phyloP scores from a whole-genome alignment of 495 filamentous ascomycete genomes.

The Thozetella sp. region DNA sequence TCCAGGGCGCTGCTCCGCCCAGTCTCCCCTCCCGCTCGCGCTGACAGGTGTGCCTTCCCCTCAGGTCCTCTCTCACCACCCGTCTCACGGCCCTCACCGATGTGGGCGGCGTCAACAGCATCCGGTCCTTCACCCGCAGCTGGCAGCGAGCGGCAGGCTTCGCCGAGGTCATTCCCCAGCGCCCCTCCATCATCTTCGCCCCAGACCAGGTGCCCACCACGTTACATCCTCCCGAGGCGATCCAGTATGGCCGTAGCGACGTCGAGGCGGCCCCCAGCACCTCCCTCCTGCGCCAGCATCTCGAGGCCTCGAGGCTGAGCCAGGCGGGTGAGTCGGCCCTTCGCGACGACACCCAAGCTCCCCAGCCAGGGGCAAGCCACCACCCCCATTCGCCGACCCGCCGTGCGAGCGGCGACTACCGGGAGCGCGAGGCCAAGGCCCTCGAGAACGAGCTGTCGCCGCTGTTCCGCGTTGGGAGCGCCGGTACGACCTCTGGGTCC shows the following conservation, averaged over 20 bases:
- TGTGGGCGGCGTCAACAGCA: slow-evolving; percentile 88
- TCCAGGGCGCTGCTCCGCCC: not conserved
- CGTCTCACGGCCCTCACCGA: slow-evolving; percentile 69
- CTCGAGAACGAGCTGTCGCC: slow-evolving; percentile 33
- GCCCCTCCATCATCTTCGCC: slow-evolving; percentile 67
- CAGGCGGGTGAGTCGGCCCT: slow-evolving; percentile 14
- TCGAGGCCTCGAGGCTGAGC: slow-evolving; percentile 25
- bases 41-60: slow-evolving; percentile 7
- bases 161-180: slow-evolving; percentile 77
- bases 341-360: slow-evolving; percentile 11
- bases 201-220: slow-evolving; percentile 38
- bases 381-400: slow-evolving; percentile 8
- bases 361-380: slow-evolving; percentile 19
- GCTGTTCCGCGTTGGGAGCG: slow-evolving; percentile 31
- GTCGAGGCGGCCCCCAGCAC: slow-evolving; percentile 34
- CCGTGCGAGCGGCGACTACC: slow-evolving; percentile 24
- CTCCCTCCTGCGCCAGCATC: slow-evolving; percentile 38
- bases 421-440: slow-evolving; percentile 40
- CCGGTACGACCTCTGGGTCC: slow-evolving; percentile 35
- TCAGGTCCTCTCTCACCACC: slow-evolving; percentile 74
- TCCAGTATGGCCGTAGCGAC: slow-evolving; percentile 32
- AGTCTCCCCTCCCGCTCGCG: not conserved
- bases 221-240: slow-evolving; percentile 23
- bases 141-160: slow-evolving; percentile 94
- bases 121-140: slow-evolving; percentile 91